Base-by-base conservation (phyloP, 2,329 filamentous ascomycete species). In the Blastomyces gilchristii region DNA sequence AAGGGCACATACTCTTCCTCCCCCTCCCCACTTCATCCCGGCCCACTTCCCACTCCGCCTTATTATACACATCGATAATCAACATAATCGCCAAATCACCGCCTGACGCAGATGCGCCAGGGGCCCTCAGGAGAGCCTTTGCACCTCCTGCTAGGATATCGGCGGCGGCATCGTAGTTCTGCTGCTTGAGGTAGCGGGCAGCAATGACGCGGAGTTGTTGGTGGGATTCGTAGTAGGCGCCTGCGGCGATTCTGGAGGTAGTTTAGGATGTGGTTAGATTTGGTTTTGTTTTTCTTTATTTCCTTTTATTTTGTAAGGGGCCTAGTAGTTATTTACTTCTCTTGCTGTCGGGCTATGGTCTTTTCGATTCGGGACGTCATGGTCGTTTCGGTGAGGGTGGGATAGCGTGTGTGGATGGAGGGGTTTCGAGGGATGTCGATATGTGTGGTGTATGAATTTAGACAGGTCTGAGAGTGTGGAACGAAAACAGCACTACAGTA, bases 191-290 rank as follows among this genome's bases (percentile, higher is more conserved):
- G 79, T 99, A 96, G 63, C 95, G 91, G 49, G 91, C 88, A 65
- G 92, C 92, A 69, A 97, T 93, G 62, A 97, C 92, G 66, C 94
- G 91, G 68, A 96, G 90, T 80, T 99, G 94, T 77, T 99, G 94
- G 79, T 97, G 93, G 64, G 94, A 94, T 83, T 99, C 94, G 80
- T 99, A 99, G 82, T 86, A 97, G 74, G 94, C 88, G 71, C 92
- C 93, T 76, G 95, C 91, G 68, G 85, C 82, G 76, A 96, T 96
- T 77, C 91, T 90, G 70, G 62, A 18, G 57, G 31, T 2, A 3
- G 31, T 2, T 31, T 45, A 31, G 64, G 56, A 56, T 61, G 22
- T 61, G 63, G 63, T 70, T 64, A 70, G 67, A 31, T 43, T 57
- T 18, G 2, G 41, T 41, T 14, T 41, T 16, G 5, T 31, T 31